phyloP scores from a whole-genome alignment of 139 green algal species.

The Chlamydomonas incerta region DNA sequence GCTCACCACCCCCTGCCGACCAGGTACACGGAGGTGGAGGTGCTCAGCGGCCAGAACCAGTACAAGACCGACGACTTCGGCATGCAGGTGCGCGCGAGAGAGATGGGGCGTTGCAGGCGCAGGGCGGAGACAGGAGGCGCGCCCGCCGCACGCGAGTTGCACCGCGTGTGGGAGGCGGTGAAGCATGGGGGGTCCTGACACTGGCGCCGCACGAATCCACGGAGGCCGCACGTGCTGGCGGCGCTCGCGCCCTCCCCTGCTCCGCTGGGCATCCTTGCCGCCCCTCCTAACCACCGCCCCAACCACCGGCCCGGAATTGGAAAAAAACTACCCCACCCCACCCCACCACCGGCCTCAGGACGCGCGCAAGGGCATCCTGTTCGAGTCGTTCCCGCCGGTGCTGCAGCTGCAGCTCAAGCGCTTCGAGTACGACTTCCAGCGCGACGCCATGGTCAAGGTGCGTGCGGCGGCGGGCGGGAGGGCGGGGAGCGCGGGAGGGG shows the following conservation, averaged over 20 bases:
- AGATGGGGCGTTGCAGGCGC: too few species aligned
- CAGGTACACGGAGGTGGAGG: conserved; percentile 84
- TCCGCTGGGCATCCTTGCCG: not conserved
- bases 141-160: too few species aligned
- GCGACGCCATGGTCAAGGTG: conserved; percentile 90
- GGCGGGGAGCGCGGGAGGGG: not conserved
- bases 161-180: too few species aligned
- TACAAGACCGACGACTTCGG: conserved; percentile 95
- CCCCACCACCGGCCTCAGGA: conserved; percentile 72
- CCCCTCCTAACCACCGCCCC: not conserved
- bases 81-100: conserved; percentile 85
- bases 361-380: conserved; percentile 91
- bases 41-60: conserved; percentile 89
- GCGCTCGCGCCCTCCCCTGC: not conserved
- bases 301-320: too few species aligned
- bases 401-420: conserved; percentile 98
- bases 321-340: not conserved
- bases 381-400: conserved; percentile 92
- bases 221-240: not conserved
- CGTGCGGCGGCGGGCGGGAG: not conserved
- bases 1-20: conserved; percentile 59
- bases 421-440: conserved; percentile 97
- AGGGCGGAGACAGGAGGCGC: too few species aligned
- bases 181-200: too few species aligned
- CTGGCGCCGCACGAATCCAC: too few species aligned